Conservation (phyloP, 768 basidiomycete species). For the Phylloporus scabripes region DNA sequence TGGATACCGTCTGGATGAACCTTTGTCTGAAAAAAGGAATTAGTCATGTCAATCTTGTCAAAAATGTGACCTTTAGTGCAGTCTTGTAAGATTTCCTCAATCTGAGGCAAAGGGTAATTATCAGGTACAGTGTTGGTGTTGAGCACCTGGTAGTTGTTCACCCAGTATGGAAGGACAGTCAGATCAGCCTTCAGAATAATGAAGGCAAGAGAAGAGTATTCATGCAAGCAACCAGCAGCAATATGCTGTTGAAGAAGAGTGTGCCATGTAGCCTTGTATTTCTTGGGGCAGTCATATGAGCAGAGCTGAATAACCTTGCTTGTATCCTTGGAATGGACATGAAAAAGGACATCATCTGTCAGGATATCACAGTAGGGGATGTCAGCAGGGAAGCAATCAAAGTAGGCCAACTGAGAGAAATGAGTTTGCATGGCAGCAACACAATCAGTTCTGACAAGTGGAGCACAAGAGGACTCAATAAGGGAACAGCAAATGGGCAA, state of each 20-base stretch:
- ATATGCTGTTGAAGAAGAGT: neutral
- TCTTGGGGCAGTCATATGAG: neutral
- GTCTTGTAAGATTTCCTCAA: neutral
- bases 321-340: neutral
- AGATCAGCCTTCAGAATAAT: neutral
- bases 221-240: neutral
- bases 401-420: no score
- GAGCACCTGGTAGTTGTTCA: neutral
- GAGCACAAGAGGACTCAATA: no score
- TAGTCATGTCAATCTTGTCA: slow-evolving; percentile 32
- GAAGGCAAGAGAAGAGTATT: neutral
- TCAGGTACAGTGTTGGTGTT: neutral
- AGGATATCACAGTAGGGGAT: neutral
- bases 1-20: slow-evolving; percentile 28
- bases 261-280: neutral
- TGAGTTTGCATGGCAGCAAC: no score
- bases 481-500: no score
- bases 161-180: neutral
- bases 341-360: neutral
- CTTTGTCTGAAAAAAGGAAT: slow-evolving; percentile 36
- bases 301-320: neutral
- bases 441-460: no score
- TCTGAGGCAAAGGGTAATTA: neutral
- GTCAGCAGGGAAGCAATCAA: neutral
- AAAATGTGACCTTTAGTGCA: neutral